Conservation (phyloP, 2,329 filamentous ascomycete genomes). For the Claviceps purpurea region DNA sequence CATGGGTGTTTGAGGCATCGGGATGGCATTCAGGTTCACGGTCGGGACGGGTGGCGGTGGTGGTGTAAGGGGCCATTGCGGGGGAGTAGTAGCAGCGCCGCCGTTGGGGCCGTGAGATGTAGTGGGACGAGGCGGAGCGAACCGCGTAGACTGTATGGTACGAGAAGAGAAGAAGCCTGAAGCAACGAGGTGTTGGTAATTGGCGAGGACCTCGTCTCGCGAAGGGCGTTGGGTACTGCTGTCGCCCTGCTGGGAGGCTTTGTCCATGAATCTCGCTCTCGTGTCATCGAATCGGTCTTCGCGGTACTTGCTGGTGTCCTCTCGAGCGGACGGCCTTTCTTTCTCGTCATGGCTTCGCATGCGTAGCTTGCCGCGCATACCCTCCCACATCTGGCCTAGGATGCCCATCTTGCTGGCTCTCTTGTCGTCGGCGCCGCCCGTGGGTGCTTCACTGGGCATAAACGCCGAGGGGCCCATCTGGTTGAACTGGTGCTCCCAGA, state of each 20-base stretch:
- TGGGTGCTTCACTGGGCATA: slow-evolving; percentile 4
- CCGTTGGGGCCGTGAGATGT: slow-evolving; percentile 9
- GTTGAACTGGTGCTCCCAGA: not conserved
- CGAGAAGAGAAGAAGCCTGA: slow-evolving; percentile 46
- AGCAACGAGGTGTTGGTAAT: slow-evolving; percentile 42
- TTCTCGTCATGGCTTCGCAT: slow-evolving; percentile 16
- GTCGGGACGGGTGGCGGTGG: not conserved
- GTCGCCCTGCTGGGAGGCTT: slow-evolving; percentile 1
- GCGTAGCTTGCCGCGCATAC: slow-evolving; percentile 20
- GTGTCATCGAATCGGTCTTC: not conserved
- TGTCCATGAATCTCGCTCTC: not conserved
- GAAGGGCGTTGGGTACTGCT: slow-evolving; percentile 17
- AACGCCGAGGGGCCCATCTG: not conserved
- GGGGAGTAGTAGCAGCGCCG: slow-evolving; percentile 6
- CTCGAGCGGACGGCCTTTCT: not conserved
- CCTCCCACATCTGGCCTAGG: slow-evolving; percentile 25
- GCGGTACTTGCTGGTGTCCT: not conserved
- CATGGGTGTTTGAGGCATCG: slow-evolving; percentile 4
- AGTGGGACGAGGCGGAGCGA: slow-evolving; percentile 6
- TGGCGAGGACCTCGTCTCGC: slow-evolving; percentile 40
- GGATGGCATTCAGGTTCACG: not conserved
- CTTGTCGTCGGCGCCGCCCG: not conserved
- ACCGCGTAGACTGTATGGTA: slow-evolving; percentile 41
- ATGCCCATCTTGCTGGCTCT: slow-evolving; percentile 14
- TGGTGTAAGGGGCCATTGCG: slow-evolving; percentile 16